Conservation (phyloP, 768 basidiomycete genomes). For the Termitomyces bulborhizus region DNA sequence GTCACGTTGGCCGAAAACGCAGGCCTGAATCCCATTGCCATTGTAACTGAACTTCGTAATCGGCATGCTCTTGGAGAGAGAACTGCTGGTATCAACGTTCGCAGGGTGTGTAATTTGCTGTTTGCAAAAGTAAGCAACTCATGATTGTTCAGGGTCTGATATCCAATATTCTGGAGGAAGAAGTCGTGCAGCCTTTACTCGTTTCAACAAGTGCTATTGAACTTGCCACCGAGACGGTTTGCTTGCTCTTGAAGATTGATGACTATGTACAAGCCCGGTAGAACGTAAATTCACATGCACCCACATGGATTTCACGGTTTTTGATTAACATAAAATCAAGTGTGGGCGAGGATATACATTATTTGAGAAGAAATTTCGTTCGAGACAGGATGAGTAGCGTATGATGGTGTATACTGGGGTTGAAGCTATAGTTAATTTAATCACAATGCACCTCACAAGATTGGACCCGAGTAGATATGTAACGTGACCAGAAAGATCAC, state of each 20-base stretch:
- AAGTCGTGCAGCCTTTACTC: constrained; percentile 92
- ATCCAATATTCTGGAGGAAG: constrained; percentile 95
- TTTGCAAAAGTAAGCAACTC: not conserved
- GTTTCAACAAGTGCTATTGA: constrained; percentile 96
- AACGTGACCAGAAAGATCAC: constrained; percentile 2
- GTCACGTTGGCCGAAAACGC: constrained; percentile 98
- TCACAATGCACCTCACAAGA: not conserved
- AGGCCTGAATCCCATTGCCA: constrained; percentile 94
- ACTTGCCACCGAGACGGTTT: constrained; percentile 96
- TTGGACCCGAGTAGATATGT: constrained; percentile 1
- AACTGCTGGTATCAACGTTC: constrained; percentile 96
- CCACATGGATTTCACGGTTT: not conserved
- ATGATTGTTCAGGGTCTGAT: constrained; percentile 68
- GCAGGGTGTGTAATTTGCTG: constrained; percentile 58
- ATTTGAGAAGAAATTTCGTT: not conserved
- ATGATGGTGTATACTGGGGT: constrained; percentile 4
- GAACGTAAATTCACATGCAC: constrained; percentile 18
- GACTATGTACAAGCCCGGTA: constrained; percentile 77
- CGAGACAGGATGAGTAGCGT: not conserved
- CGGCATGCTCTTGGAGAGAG: constrained; percentile 92
- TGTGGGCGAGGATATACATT: not conserved
- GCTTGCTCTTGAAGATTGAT: constrained; percentile 91
- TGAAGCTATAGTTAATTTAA: constrained; percentile 16
- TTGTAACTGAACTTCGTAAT: constrained; percentile 96
- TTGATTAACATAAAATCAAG: not conserved